Percentiles rank a stretch among this genome's conserved stretches.
Evolutionary conservation across 768 basidiomycete genomes (phyloP).

Genomic region (Filobasidium floriforme): DNA sequence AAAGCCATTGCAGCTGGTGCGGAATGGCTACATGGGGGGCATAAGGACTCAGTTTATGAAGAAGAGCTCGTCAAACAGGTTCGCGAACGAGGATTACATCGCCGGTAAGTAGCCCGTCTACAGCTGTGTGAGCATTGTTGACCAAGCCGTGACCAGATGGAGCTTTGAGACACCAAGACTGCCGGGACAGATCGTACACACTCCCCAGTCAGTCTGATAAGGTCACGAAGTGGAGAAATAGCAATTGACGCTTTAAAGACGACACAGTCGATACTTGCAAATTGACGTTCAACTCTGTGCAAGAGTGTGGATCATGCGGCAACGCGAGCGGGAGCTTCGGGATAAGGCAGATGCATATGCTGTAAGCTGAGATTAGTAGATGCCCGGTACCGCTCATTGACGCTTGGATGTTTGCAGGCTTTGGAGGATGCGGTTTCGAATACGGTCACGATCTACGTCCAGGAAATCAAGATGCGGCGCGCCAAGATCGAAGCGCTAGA

Average conservation of each 20-base stretch:
- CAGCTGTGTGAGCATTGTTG: not conserved
- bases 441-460: no score
- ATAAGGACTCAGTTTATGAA: not conserved
- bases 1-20: not conserved
- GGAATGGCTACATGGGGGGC: conserved; percentile 10
- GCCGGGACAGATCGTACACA: not conserved
- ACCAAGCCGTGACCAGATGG: not conserved
- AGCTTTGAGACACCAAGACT: conserved; percentile 1
- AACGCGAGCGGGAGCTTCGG: not conserved
- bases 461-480: conserved; percentile 4
- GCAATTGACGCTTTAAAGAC: not conserved
- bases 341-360: not conserved
- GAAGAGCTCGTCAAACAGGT: conserved; percentile 2
- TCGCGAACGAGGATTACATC: not conserved
- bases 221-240: not conserved
- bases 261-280: conserved; percentile 7
- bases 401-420: not conserved
- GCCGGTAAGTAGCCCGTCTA: not conserved
- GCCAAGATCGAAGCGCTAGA: not conserved
- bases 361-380: not conserved
- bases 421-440: not conserved
- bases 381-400: not conserved
- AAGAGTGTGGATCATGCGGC: not conserved
- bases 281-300: not conserved
- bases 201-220: not conserved